Evolutionary conservation across 2,329 filamentous ascomycete genomes (phyloP), one percentile per base, ranked within the genome.

Genomic region (Talaromyces sp.): DNA sequence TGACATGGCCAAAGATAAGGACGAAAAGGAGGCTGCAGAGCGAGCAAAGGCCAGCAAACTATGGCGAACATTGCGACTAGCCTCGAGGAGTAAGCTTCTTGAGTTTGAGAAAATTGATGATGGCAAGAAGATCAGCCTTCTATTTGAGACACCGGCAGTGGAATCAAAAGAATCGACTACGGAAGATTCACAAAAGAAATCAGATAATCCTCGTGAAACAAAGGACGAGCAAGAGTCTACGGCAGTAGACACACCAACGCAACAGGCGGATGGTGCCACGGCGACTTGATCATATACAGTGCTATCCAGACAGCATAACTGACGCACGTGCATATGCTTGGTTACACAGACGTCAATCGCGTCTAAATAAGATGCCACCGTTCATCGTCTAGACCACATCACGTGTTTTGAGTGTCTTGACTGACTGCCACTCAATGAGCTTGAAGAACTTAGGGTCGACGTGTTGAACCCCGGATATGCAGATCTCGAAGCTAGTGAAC

Each of bases 91-190:
- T 64, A 90, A 90, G 71, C 84, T 98, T 69, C 85, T 87, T 52
- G 81, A 88, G 22, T 95, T 98, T 75, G 93, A 98, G 76, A 92
- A 90, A 76, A 90, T 97, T 57, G 93, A 97, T 63, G 89, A 93
- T 69, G 89, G 90, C 47, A 90, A 90, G 73, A 91, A 92, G 68
- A 74, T 88, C 66, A 80, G 85, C 67, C 76, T 79, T 66, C 78
- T 86, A 66, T 83, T 84, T 65, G 78, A 78, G 62, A 66, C 57
- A 13, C 66, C 70, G 27, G 41, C 68, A 24, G 68, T 70, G 62
- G 70, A 70, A 52, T 60, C 69, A 33, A 49, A 68, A 57, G 70
- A 75, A 45, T 49, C 64, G 43, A 65, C 70, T 19, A 72, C 73
- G 22, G 73, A 70, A 33, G 75, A 73, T 16, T 73, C 75, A 9